Evolutionary conservation across 108 stramenopile genomes (phyloP).

Genomic region (Fragilariopsis cylindrus): DNA sequence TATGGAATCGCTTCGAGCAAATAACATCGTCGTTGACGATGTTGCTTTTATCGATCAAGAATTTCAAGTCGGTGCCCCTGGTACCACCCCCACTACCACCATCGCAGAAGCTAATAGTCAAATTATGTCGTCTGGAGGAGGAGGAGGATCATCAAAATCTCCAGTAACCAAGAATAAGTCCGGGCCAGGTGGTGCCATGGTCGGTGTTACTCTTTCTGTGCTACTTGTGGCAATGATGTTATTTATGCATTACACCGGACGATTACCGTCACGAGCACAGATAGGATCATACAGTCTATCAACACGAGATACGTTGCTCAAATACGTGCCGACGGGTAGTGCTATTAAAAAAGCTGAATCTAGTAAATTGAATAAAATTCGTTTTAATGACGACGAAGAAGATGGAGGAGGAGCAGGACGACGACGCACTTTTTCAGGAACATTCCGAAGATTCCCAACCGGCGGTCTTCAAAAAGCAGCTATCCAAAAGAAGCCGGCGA

Average conservation of each 20-base stretch:
- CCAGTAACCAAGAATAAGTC: conserved; percentile 1
- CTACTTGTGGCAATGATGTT: conserved; percentile 15
- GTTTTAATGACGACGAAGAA: background rate
- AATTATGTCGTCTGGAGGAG: background rate
- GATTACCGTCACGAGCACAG: conserved; percentile 4
- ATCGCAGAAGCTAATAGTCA: background rate
- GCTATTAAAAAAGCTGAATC: no score
- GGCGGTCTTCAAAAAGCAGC: conserved; percentile 28
- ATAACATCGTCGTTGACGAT: conserved; percentile 24
- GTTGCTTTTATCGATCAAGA: conserved; percentile 19
- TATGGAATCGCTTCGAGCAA: conserved; percentile 14
- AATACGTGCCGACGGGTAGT: background rate
- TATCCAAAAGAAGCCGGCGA: conserved; percentile 35
- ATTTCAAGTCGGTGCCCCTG: conserved; percentile 14
- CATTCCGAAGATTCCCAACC: conserved; percentile 24
- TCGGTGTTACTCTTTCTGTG: conserved; percentile 10
- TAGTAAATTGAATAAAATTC: no score
- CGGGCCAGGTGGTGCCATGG: conserved; percentile 6
- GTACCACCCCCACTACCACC: background rate
- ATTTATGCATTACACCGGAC: conserved; percentile 18
- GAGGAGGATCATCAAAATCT: background rate
- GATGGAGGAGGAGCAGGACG: conserved; percentile 6
- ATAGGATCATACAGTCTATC: background rate
- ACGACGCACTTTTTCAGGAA: conserved; percentile 27
- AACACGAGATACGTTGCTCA: conserved; percentile 9